Evolutionary conservation across 495 filamentous ascomycete species (phyloP), one percentile per base, ranked within the genome.

Genomic region (Extremus antarcticus): DNA sequence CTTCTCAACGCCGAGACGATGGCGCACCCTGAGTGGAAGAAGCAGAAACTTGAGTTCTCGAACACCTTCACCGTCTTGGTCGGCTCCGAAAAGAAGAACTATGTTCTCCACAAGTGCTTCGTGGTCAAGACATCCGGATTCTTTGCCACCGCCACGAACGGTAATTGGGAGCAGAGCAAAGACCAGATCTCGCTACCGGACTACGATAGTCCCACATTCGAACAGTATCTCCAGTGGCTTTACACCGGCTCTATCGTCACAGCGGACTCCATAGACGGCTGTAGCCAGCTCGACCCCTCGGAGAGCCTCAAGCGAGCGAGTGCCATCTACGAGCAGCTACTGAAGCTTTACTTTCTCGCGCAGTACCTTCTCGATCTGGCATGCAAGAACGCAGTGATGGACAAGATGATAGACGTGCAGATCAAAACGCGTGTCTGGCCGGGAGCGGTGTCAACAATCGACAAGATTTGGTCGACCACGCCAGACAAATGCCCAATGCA

Each of bases 191-290:
- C 25, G 2, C 54, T 63, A 0, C 48, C 40, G 10, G 49, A 57
- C 7, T 54, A 41, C 24, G 45, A 48, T 13, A 10, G 16, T 3
- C 48, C 52, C 9, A 47, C 25, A 3, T 56, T 60, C 25, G 40
- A 51, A 19, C 15, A 29, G 3, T 63, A 63, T 35, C 2, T 51
- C 7, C 53, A 63, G 25, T 63, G 53, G 53, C n/a, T 57, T 0
- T 63, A 57, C 54, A 43, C n/a, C 9, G 53, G 41, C 2, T 43
- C 11, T 4, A 24, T 62, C 21, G 41, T 47, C 15, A 20, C 43
- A 2, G 2, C 17, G 10, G 51, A 43, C 3, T 1, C 10, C 22
- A n/a, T 38, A 15, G 41, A 53, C 20, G 41, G 15, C 29, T 13
- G 29, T 7, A 35, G 13, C 29, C 29, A 4, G 13, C 7, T 7